Evolutionary conservation across 2,329 filamentous ascomycete species (phyloP), one percentile per base, ranked within the genome.

Genomic region (Fusarium sp.): DNA sequence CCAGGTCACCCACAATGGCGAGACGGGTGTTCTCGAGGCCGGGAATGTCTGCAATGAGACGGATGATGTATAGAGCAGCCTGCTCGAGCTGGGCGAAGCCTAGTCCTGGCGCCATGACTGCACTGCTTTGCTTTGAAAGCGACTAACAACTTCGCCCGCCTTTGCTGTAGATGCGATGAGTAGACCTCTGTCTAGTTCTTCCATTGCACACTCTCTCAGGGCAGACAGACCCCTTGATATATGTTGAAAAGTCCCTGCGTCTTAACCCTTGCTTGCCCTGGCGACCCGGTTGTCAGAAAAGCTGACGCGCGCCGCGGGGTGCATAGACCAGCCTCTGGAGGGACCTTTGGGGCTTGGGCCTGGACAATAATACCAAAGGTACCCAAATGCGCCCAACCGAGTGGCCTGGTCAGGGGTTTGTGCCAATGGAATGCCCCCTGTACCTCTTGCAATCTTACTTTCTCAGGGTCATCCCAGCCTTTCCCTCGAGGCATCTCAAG

Each of bases 21-120:
- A 71, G 57, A n/a, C 55, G 58, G 38, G 70, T 71, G 53, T 70
- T 71, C 46, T 71, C 70, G 21, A 71, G 33, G 7, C 70, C 70
- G 13, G 62, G 65, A 46, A 57, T 71, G 49, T 71, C 65, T 29
- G 64, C 54, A 91, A 97, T 80, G 92, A 97, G 76, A 95, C 93
- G 5, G 90, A 93, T 52, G 91, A 94, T 74, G 92, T 97, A 11
- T 91, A 97, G 76, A 88, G 90, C 69, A 88, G 93, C 71, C 83
- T 97, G 2, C 80, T 97, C 29, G 85, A 89, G 37, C 62, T 71
- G 68, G 58, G 65, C 66, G 59, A 71, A 69, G 53, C 55, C 70
- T 53, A 68, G 61, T 57, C 53, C 42, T 47, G 63, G 63, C 38
- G 61, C 53, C 67, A 70, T 70, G 55, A 38, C 44, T 61, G 61